A percentile compares a stretch with the other conserved stretches of the same genome.
Conservation (phyloP, 139 green algal species). For the Volvox reticuliferus region DNA sequence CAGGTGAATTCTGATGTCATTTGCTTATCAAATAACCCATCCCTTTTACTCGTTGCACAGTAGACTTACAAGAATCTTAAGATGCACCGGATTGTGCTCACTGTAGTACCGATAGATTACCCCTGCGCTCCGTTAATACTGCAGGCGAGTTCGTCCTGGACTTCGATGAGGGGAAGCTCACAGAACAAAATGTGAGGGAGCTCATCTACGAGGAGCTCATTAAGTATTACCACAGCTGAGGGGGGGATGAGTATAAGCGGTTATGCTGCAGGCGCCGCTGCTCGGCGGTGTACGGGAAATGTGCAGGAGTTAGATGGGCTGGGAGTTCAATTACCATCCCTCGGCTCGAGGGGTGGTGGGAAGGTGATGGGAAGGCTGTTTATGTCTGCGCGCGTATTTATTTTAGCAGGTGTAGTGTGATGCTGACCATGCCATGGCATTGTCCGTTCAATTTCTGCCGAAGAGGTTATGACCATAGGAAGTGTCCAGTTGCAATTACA, state of each 20-base stretch:
- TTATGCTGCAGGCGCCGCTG: neutral
- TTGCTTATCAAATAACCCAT: neutral
- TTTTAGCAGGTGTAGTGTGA: neutral
- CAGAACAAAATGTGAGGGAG: conserved; percentile 77
- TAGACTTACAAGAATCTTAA: too few species aligned
- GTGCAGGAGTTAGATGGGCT: too few species aligned
- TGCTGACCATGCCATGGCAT: neutral
- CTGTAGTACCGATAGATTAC: too few species aligned
- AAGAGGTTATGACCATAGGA: neutral
- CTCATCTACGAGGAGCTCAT: conserved; percentile 88
- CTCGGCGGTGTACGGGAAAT: neutral
- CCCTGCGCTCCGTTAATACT: too few species aligned
- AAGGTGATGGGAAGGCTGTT: too few species aligned
- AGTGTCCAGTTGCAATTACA: too few species aligned
- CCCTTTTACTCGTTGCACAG: too few species aligned
- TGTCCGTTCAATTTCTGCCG: neutral
- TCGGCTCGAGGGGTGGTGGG: too few species aligned
- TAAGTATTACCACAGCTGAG: conserved; percentile 66
- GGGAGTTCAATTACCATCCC: too few species aligned
- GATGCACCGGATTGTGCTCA: too few species aligned
- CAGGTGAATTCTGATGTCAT: conserved; percentile 54
- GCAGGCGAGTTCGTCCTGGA: conserved; percentile 88
- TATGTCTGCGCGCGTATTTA: neutral
- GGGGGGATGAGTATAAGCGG: neutral
- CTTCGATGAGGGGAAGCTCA: conserved; percentile 91